phyloP scores from a whole-genome alignment of 2,329 filamentous ascomycete species.

The Calonectria pteridis region DNA sequence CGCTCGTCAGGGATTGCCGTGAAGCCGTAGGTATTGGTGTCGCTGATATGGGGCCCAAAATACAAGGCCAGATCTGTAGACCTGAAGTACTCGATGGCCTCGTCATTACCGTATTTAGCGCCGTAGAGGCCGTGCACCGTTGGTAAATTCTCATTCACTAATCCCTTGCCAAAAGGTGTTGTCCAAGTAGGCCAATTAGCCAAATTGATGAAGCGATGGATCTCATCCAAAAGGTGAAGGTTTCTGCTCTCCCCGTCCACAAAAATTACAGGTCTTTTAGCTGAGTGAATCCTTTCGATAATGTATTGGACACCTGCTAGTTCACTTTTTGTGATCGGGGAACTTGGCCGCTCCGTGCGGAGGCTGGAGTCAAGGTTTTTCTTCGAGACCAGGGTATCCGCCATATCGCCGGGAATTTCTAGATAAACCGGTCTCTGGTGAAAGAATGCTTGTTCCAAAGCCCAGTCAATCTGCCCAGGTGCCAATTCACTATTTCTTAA shows the following conservation, averaged over 20 bases:
- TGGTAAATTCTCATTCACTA: neutral
- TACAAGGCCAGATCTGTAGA: neutral
- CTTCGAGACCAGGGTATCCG: neutral
- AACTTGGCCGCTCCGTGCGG: too few species aligned
- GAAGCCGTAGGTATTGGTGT: slow-evolving; percentile 58
- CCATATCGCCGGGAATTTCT: neutral
- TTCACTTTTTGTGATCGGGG: too few species aligned
- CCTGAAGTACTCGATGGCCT: neutral
- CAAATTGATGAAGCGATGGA: neutral
- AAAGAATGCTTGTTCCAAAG: neutral
- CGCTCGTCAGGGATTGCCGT: slow-evolving; percentile 52
- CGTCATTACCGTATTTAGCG: neutral
- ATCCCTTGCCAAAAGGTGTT: neutral
- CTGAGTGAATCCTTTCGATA: neutral
- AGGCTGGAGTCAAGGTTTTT: neutral
- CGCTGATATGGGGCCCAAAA: slow-evolving; percentile 35
- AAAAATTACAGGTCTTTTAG: neutral
- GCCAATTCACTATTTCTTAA: neutral
- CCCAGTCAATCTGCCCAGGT: neutral
- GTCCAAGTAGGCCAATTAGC: neutral
- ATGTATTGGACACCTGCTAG: neutral
- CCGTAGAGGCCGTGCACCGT: neutral
- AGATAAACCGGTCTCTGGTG: neutral
- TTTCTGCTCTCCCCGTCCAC: neutral
- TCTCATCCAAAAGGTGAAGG: neutral